These are phyloP conservation scores for Ophiostoma sp. DNA, from an alignment of 2,329 filamentous ascomycete species.

Conservation along the genomic window DNA sequence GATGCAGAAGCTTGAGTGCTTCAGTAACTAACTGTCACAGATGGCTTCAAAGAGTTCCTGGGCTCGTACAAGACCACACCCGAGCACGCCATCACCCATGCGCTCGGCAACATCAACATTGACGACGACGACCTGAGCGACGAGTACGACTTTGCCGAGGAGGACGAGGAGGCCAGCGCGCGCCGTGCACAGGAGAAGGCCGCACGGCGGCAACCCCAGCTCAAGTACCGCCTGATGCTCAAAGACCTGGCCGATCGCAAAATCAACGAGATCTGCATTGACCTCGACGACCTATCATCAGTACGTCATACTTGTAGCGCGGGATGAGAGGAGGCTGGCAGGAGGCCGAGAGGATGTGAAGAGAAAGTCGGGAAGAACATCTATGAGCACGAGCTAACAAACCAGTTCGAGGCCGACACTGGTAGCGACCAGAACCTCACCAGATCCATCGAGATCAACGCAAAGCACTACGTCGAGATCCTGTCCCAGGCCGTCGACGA, in stretches of 20 bases:
- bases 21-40: constrained; percentile 39
- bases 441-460: constrained; percentile 81
- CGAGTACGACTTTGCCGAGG: constrained; percentile 90
- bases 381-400: constrained; percentile 11
- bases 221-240: constrained; percentile 84
- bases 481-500: constrained; percentile 83
- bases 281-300: constrained; percentile 75
- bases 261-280: constrained; percentile 71
- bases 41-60: constrained; percentile 82
- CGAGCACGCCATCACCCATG: constrained; percentile 67
- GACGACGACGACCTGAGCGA: constrained; percentile 82
- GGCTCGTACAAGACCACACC: constrained; percentile 77
- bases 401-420: constrained; percentile 67
- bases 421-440: constrained; percentile 69
- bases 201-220: constrained; percentile 53
- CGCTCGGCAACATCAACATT: constrained; percentile 77
- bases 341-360: not conserved
- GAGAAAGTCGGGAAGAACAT: not conserved
- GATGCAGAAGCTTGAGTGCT: not conserved
- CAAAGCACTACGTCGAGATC: constrained; percentile 91
- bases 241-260: constrained; percentile 81
- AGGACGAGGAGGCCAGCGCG: constrained; percentile 58
- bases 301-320: not conserved
- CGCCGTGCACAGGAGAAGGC: constrained; percentile 47
- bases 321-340: constrained; percentile 47